These are phyloP conservation scores for Pezicula radicicola DNA, from an alignment of 2,329 filamentous ascomycete genomes.

Conservation along the genomic window DNA sequence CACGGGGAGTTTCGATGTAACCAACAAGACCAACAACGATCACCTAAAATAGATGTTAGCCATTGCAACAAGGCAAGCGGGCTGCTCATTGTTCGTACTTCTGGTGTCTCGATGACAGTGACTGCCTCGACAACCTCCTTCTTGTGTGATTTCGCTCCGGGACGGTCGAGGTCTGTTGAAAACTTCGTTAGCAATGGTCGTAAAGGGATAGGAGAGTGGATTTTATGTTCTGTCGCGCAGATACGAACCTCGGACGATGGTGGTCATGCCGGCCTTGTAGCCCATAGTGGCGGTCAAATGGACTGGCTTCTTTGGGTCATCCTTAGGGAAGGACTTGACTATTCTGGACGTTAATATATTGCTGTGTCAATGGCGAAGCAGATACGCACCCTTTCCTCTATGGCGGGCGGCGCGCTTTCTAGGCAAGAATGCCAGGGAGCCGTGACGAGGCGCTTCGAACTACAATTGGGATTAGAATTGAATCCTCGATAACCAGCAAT, in stretches of 20 bases:
- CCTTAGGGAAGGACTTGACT: conserved; percentile 81
- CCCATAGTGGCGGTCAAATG: conserved; percentile 98
- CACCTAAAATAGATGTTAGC: conserved; percentile 78
- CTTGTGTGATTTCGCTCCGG: conserved; percentile 99
- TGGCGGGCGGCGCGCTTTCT: conserved; percentile 92
- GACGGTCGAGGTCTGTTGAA: conserved; percentile 72
- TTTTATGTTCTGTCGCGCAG: not conserved
- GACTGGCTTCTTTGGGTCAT: conserved; percentile 99
- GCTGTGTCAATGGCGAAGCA: too few species aligned
- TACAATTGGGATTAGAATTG: conserved; percentile 10
- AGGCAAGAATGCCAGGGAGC: conserved; percentile 83
- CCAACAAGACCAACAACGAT: conserved; percentile 99
- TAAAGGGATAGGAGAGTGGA: not conserved
- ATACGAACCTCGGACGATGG: conserved; percentile 80
- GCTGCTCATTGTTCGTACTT: conserved; percentile 83
- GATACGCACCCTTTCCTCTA: conserved; percentile 17
- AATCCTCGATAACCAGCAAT: conserved; percentile 1
- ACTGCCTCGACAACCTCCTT: conserved; percentile 92
- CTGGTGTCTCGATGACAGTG: conserved; percentile 87
- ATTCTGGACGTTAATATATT: too few species aligned
- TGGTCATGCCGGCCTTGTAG: conserved; percentile 99
- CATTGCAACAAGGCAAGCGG: conserved; percentile 74
- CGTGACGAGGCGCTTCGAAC: conserved; percentile 78
- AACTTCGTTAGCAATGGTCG: not conserved
- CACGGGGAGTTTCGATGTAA: conserved; percentile 99